Conservation (phyloP, 139 green algal species). For the Chlamydomonas schloesseri region DNA sequence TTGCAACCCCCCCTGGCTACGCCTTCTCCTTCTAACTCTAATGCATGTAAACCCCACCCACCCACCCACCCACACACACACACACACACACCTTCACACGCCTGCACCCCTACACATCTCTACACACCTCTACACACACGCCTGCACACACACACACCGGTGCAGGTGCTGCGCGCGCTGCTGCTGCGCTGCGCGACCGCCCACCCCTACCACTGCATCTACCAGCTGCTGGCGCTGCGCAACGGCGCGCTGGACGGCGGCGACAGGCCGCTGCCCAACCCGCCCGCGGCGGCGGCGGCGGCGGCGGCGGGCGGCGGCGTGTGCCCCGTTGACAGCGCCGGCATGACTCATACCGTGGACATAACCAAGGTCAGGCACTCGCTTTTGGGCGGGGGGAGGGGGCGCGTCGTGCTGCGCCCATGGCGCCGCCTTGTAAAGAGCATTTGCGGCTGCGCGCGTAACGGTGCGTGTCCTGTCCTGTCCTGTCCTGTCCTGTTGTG, state of each 20-base stretch:
- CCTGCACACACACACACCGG: background rate
- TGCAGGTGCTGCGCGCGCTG: conserved; percentile 52
- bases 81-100: background rate
- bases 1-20: no score
- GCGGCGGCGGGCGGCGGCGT: no score
- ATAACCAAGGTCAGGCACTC: background rate
- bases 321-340: no score
- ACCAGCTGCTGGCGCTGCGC: conserved; percentile 81
- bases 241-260: conserved; percentile 61
- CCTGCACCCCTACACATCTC: no score
- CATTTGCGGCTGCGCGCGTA: no score
- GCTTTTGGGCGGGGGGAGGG: background rate
- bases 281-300: no score
- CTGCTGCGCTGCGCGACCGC: conserved; percentile 77
- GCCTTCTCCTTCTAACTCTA: no score
- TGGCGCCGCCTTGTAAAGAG: no score
- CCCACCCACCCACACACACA: conserved; percentile 9
- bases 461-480: no score
- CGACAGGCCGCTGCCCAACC: background rate
- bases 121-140: background rate
- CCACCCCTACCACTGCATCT: conserved; percentile 90
- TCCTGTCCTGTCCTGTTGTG: no score
- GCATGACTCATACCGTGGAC: background rate
- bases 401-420: no score
- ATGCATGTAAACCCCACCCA: no score